Evolutionary conservation across 352 stramenopile genomes (phyloP).

Genomic region (Pythium rhizo-oryzae): DNA sequence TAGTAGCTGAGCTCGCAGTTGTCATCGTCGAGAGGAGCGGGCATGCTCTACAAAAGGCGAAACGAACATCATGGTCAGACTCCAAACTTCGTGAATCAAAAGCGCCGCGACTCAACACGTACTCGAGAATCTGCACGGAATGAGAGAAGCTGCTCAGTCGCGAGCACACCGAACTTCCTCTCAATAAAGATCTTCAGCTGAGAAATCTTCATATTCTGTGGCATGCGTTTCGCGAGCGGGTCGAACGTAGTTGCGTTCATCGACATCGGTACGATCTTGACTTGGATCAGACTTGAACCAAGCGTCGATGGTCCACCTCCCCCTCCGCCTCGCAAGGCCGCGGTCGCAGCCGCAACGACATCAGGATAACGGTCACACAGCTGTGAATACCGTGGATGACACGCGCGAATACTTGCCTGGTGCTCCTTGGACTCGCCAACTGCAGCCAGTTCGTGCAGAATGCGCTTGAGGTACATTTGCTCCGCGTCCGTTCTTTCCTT

Average conservation of each 20-base stretch:
- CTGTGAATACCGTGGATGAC: slow-evolving; percentile 50
- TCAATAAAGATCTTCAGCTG: slow-evolving; percentile 74
- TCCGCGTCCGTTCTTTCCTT: slow-evolving; percentile 79
- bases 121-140: slow-evolving; percentile 64
- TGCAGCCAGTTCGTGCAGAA: slow-evolving; percentile 69
- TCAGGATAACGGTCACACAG: slow-evolving; percentile 61
- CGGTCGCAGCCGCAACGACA: slow-evolving; percentile 30
- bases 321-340: slow-evolving; percentile 24
- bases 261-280: slow-evolving; percentile 74
- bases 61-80: not conserved
- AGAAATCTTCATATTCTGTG: slow-evolving; percentile 76
- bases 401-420: slow-evolving; percentile 35
- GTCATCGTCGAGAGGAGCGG: slow-evolving; percentile 72
- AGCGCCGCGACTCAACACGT: not conserved
- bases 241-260: slow-evolving; percentile 73
- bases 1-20: slow-evolving; percentile 72
- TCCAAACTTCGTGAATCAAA: not conserved
- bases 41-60: slow-evolving; percentile 51
- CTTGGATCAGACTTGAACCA: slow-evolving; percentile 56
- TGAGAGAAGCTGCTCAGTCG: slow-evolving; percentile 54
- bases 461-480: slow-evolving; percentile 82
- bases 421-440: slow-evolving; percentile 35
- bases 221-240: slow-evolving; percentile 65
- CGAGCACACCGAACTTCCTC: slow-evolving; percentile 71
- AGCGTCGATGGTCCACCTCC: slow-evolving; percentile 42